Percentiles rank a stretch among this genome's conserved stretches.
Evolutionary conservation across 768 basidiomycete genomes (phyloP).

Genomic region (Amanita phalloides): DNA sequence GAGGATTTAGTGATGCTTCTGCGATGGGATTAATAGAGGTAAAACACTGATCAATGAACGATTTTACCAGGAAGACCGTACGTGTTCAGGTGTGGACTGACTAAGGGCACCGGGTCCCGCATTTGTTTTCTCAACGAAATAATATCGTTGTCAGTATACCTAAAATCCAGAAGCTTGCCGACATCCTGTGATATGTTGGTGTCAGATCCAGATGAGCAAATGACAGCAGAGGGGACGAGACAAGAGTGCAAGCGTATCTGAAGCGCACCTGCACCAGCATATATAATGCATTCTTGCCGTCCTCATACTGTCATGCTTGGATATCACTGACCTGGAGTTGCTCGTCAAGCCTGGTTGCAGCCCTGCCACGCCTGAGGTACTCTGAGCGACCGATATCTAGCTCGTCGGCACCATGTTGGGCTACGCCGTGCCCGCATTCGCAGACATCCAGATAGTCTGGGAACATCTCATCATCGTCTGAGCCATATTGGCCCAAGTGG

Average conservation of each 20-base stretch:
- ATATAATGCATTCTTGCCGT: neutral
- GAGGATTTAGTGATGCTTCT: slow-evolving; percentile 22
- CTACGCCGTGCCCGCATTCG: slow-evolving; percentile 56
- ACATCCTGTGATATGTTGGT: slow-evolving; percentile 40
- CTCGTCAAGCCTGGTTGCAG: slow-evolving; percentile 76
- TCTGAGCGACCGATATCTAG: slow-evolving; percentile 45
- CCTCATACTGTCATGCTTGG: neutral
- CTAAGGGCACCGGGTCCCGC: slow-evolving; percentile 37
- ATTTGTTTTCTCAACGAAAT: slow-evolving; percentile 63
- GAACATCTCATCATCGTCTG: slow-evolving; percentile 54
- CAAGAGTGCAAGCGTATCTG: neutral
- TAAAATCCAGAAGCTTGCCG: slow-evolving; percentile 70
- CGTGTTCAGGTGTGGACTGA: slow-evolving; percentile 34
- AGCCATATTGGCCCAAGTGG: slow-evolving; percentile 54
- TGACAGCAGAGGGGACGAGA: neutral
- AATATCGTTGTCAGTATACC: slow-evolving; percentile 63
- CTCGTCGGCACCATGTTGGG: slow-evolving; percentile 59
- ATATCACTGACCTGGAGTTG: slow-evolving; percentile 53
- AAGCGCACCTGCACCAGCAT: slow-evolving; percentile 2
- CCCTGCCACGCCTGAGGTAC: slow-evolving; percentile 59
- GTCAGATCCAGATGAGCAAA: neutral
- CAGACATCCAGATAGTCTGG: slow-evolving; percentile 49
- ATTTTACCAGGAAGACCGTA: slow-evolving; percentile 43
- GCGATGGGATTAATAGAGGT: slow-evolving; percentile 3
- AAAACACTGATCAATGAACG: slow-evolving; percentile 4